Percentiles rank a stretch among this genome's conserved stretches.
phyloP scores from a whole-genome alignment of 2,329 filamentous ascomycete species.

The Trichoderma aggressivum region DNA sequence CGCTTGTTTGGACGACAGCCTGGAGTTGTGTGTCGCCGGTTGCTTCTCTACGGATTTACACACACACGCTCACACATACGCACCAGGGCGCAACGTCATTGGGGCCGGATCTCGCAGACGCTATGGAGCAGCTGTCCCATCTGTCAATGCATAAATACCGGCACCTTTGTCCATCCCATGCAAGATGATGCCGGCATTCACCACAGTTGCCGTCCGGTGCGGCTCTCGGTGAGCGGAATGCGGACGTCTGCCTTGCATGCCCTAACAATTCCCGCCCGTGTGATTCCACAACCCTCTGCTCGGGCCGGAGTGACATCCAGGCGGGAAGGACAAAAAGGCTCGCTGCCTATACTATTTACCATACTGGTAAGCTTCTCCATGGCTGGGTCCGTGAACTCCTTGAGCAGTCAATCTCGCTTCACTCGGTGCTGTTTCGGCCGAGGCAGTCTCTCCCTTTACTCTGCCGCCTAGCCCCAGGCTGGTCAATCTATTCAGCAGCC shows the following conservation, averaged over 20 bases:
- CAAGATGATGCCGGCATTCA: background rate
- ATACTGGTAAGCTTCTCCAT: background rate
- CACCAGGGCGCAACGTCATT: background rate
- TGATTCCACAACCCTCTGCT: background rate
- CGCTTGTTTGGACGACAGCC: background rate
- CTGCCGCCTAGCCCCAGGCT: background rate
- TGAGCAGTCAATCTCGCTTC: slow-evolving; percentile 9
- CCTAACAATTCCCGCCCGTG: background rate
- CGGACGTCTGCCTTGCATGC: background rate
- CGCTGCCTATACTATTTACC: background rate
- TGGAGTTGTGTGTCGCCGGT: background rate
- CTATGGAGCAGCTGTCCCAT: background rate
- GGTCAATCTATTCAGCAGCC: background rate
- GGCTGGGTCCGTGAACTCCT: background rate
- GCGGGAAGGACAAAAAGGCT: background rate
- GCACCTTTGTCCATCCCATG: background rate
- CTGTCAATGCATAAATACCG: background rate
- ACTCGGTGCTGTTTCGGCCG: background rate
- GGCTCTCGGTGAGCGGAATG: background rate
- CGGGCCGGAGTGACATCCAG: background rate
- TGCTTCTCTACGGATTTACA: background rate
- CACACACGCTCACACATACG: background rate
- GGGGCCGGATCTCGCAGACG: background rate
- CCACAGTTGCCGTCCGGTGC: background rate
- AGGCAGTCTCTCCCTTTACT: background rate